Evolutionary conservation across 2,329 filamentous ascomycete species (phyloP).

Genomic region (Colletotrichum salicis): DNA sequence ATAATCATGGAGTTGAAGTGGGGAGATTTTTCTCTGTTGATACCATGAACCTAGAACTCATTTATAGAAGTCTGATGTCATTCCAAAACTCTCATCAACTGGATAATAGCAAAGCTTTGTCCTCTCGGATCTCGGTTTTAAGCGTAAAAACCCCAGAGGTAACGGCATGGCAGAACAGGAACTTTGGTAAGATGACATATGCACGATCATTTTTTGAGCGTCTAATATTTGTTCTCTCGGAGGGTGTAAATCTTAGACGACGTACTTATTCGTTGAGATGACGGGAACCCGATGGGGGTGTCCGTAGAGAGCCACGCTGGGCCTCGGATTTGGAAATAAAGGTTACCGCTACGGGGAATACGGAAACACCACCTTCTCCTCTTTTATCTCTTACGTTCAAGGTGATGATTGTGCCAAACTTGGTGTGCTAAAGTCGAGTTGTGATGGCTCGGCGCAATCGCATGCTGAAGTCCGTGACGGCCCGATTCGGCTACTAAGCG

Average conservation of each 20-base stretch:
- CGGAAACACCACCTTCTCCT: background rate
- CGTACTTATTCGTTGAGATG: background rate
- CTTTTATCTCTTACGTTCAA: background rate
- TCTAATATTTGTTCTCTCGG: background rate
- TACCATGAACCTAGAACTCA: background rate
- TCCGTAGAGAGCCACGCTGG: background rate
- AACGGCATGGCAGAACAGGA: background rate
- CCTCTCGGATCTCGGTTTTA: background rate
- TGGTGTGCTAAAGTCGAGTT: background rate
- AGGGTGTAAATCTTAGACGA: background rate
- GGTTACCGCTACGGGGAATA: background rate
- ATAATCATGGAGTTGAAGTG: background rate
- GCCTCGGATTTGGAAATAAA: background rate
- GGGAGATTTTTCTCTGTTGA: background rate
- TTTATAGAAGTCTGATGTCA: background rate
- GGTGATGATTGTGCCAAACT: background rate
- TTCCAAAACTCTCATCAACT: background rate
- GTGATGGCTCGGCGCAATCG: background rate
- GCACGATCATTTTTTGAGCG: background rate
- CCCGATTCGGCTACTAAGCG: background rate
- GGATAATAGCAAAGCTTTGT: background rate
- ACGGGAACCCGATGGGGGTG: background rate
- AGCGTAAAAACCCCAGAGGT: background rate
- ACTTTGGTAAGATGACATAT: background rate
- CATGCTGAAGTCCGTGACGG: background rate